Percentiles rank a stretch among this genome's conserved stretches.
Conservation (phyloP, 202 grass and related monocot genomes). For the Elaeis oleifera region DNA sequence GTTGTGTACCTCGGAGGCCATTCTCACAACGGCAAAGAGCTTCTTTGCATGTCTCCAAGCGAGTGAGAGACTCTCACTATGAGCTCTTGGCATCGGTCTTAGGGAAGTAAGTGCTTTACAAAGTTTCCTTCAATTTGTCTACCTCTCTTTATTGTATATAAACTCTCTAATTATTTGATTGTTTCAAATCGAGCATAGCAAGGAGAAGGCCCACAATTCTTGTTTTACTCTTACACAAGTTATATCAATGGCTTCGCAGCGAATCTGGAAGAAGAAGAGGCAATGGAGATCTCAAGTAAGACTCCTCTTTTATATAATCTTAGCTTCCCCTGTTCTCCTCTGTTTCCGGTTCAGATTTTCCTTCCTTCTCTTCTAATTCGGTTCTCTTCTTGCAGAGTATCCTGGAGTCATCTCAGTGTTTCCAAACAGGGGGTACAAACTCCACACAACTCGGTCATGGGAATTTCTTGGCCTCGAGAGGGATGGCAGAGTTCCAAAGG, state of each 20-base stretch:
- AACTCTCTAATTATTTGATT: background rate
- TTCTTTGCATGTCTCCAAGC: slow-evolving; percentile 22
- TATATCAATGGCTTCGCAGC: slow-evolving; percentile 91
- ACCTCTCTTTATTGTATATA: background rate
- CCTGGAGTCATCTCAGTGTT: slow-evolving; percentile 78
- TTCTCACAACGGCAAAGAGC: slow-evolving; percentile 21
- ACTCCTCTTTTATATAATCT: background rate
- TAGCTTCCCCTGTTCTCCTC: too few species aligned
- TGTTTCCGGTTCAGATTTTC: too few species aligned
- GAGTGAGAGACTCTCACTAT: slow-evolving; percentile 44
- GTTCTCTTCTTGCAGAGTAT: slow-evolving; percentile 22
- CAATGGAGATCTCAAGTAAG: slow-evolving; percentile 45
- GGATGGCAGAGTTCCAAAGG: slow-evolving; percentile 21
- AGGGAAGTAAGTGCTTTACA: slow-evolving; percentile 38
- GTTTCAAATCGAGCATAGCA: slow-evolving; percentile 28
- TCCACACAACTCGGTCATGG: slow-evolving; percentile 90
- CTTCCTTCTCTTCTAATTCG: background rate
- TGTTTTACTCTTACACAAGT: slow-evolving; percentile 84
- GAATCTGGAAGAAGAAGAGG: slow-evolving; percentile 34
- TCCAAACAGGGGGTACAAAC: slow-evolving; percentile 37
- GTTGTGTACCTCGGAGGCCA: slow-evolving; percentile 77
- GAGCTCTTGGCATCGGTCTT: slow-evolving; percentile 55
- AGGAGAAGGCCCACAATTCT: slow-evolving; percentile 40
- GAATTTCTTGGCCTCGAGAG: slow-evolving; percentile 67
- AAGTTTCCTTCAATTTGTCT: background rate